Percentiles rank a stretch among this genome's conserved stretches.
Evolutionary conservation across 495 filamentous ascomycete genomes (phyloP).

Genomic region (Darksidea phi): DNA sequence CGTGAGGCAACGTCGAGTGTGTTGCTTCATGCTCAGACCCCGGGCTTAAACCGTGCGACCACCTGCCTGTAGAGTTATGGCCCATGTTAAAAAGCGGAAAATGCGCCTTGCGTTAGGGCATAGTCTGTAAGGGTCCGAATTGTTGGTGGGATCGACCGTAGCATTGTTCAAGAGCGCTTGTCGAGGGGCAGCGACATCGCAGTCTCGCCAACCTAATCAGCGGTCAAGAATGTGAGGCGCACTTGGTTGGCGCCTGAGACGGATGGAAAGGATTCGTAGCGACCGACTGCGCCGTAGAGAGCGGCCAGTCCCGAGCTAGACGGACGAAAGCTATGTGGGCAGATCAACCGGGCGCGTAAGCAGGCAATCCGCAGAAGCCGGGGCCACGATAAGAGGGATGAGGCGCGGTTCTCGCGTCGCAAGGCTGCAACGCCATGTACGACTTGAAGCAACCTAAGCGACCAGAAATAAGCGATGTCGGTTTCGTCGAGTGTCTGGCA

Average conservation of each 20-base stretch:
- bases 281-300: slow-evolving; percentile 16
- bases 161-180: neutral
- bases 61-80: slow-evolving; percentile 13
- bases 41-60: slow-evolving; percentile 13
- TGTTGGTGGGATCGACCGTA: neutral
- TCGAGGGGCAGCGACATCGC: slow-evolving; percentile 33
- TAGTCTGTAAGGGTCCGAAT: neutral
- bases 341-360: slow-evolving; percentile 39
- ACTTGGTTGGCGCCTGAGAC: slow-evolving; percentile 20
- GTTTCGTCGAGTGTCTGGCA: neutral
- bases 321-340: slow-evolving; percentile 15
- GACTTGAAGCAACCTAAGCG: neutral
- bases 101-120: no score
- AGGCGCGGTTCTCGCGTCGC: slow-evolving; percentile 16
- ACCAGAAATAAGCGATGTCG: neutral
- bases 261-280: slow-evolving; percentile 13
- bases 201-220: slow-evolving; percentile 21
- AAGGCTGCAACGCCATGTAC: slow-evolving; percentile 8
- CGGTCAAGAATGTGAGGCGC: slow-evolving; percentile 29
- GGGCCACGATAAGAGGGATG: slow-evolving; percentile 30
- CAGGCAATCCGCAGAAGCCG: slow-evolving; percentile 26
- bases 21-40: neutral
- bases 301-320: slow-evolving; percentile 37
- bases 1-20: slow-evolving; percentile 1
- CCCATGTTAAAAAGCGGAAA: no score